Evolutionary conservation across 2,329 filamentous ascomycete species (phyloP).

Genomic region (Ophiocordyceps robertsii): DNA sequence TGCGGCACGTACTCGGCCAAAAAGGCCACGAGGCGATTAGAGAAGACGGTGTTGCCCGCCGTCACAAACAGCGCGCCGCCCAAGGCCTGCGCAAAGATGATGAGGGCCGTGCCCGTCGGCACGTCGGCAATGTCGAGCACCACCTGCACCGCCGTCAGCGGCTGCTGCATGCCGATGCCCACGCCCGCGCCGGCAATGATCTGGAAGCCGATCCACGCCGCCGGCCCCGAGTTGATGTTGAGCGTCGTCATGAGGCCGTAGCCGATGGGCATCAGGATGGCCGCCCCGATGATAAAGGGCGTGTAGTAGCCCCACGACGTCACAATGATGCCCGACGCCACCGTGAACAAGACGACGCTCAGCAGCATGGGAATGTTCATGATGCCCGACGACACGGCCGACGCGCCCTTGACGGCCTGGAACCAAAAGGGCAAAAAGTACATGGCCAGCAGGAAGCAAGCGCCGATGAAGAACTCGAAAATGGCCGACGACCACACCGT

Average conservation of each 20-base stretch:
- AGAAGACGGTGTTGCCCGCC: conserved; percentile 52
- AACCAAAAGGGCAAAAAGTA: conserved; percentile 40
- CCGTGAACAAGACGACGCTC: conserved; percentile 26
- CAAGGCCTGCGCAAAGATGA: conserved; percentile 28
- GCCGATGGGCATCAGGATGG: neutral
- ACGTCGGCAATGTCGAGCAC: conserved; percentile 24
- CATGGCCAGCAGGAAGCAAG: conserved; percentile 39
- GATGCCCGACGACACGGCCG: conserved; percentile 38
- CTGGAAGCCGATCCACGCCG: conserved; percentile 45
- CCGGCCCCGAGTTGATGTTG: neutral
- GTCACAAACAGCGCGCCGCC: conserved; percentile 53
- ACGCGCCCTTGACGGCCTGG: conserved; percentile 38
- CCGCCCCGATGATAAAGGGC: conserved; percentile 13
- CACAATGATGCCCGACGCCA: conserved; percentile 40
- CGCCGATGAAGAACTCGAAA: conserved; percentile 35
- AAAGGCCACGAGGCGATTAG: conserved; percentile 27
- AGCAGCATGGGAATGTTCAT: conserved; percentile 40
- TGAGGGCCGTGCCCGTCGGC: conserved; percentile 21
- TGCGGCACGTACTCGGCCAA: conserved; percentile 20
- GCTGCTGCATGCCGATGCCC: conserved; percentile 24
- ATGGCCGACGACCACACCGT: conserved; percentile 24
- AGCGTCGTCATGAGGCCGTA: neutral
- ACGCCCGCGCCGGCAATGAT: conserved; percentile 27
- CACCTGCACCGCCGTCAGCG: conserved; percentile 25
- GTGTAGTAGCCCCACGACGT: conserved; percentile 32